Evolutionary conservation across 2,329 filamentous ascomycete genomes (phyloP).

Genomic region (Coniella vitis): DNA sequence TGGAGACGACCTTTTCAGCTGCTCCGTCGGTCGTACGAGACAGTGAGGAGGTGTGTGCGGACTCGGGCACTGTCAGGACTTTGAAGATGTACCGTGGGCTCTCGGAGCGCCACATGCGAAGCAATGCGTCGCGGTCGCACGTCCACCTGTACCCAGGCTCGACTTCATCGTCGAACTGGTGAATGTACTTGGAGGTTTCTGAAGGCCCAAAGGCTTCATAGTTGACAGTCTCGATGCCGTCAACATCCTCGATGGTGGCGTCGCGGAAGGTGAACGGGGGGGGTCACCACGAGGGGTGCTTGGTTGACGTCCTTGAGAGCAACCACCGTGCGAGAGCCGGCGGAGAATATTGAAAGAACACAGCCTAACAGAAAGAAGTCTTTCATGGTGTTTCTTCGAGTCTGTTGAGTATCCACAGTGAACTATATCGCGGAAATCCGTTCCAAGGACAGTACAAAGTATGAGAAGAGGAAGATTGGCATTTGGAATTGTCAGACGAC

Average conservation of each 20-base stretch:
- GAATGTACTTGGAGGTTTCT: slow-evolving; percentile 2
- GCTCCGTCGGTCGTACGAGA: background rate
- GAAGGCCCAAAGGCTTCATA: slow-evolving; percentile 7
- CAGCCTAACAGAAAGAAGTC: background rate
- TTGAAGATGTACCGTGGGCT: background rate
- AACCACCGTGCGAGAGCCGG: background rate
- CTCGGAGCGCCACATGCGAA: background rate
- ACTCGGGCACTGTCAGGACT: slow-evolving; percentile 7
- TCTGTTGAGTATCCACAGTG: too few species aligned
- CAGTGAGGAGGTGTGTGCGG: background rate
- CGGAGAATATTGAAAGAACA: background rate
- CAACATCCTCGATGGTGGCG: slow-evolving; percentile 10
- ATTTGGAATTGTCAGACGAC: too few species aligned
- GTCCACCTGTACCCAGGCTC: slow-evolving; percentile 5
- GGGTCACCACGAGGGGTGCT: background rate
- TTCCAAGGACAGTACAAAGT: too few species aligned
- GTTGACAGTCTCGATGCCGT: slow-evolving; percentile 7
- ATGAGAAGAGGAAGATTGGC: too few species aligned
- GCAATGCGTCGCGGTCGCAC: slow-evolving; percentile 1
- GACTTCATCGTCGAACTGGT: slow-evolving; percentile 8
- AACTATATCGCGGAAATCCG: too few species aligned
- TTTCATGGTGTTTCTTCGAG: background rate
- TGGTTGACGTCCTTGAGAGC: background rate
- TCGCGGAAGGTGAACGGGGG: slow-evolving; percentile 6
- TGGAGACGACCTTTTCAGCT: slow-evolving; percentile 8